Percentiles rank a stretch among this genome's conserved stretches.
phyloP scores from a whole-genome alignment of 495 filamentous ascomycete genomes.

The Hypoxylon lienhwacheense region DNA sequence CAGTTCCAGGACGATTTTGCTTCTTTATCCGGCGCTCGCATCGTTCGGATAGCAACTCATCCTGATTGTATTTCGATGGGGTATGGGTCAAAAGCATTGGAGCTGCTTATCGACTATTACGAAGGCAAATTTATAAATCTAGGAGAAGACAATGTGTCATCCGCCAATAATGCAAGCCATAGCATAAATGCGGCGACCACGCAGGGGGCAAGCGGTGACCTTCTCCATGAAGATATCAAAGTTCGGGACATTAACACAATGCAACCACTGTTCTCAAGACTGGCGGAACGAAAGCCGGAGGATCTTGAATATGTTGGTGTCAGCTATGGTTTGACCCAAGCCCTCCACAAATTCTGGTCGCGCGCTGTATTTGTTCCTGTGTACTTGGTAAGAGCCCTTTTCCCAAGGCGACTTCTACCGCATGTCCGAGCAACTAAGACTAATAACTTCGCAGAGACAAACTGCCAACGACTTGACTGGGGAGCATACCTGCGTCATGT shows the following conservation, averaged over 20 bases:
- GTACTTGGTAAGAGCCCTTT: conserved; percentile 61
- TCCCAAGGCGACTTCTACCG: not conserved
- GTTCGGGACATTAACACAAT: conserved; percentile 88
- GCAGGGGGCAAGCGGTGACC: conserved; percentile 52
- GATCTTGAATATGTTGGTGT: conserved; percentile 90
- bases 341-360: conserved; percentile 97
- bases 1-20: conserved; percentile 99
- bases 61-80: conserved; percentile 91
- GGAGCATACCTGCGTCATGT: conserved; percentile 98
- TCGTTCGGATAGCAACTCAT: conserved; percentile 95
- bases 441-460: conserved; percentile 59
- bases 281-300: conserved; percentile 80
- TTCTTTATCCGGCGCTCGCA: conserved; percentile 83
- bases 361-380: conserved; percentile 76
- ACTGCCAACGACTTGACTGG: conserved; percentile 95
- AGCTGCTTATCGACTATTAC: conserved; percentile 88
- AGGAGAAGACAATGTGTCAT: conserved; percentile 42
- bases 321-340: conserved; percentile 86
- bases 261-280: conserved; percentile 88
- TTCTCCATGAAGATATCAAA: conserved; percentile 83
- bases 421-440: not conserved
- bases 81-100: conserved; percentile 85
- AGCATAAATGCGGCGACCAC: not conserved
- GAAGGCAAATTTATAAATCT: conserved; percentile 89
- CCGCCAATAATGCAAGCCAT: not conserved